Conservation (phyloP, 164 flowering plant genomes). For the Chimonanthus praecox region DNA sequence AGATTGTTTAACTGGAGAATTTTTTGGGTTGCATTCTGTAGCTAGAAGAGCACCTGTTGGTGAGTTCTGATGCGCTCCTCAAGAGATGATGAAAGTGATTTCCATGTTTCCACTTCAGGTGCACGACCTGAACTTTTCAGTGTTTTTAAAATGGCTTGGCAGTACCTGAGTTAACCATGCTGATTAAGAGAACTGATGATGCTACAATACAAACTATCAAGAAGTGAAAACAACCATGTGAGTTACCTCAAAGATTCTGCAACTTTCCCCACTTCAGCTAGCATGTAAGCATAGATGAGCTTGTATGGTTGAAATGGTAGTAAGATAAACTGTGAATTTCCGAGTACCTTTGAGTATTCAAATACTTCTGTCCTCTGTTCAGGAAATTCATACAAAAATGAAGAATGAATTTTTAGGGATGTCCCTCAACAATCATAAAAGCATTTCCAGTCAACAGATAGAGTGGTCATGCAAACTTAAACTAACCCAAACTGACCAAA, state of each 20-base stretch:
- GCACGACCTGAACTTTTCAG: constrained; percentile 73
- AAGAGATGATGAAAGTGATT: constrained; percentile 57
- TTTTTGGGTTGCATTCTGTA: background rate
- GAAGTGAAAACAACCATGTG: background rate
- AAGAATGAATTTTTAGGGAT: background rate
- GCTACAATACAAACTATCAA: background rate
- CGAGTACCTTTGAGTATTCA: constrained; percentile 90
- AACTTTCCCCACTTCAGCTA: constrained; percentile 92
- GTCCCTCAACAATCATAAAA: background rate
- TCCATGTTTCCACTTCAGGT: constrained; percentile 81
- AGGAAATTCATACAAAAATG: background rate
- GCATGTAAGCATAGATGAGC: constrained; percentile 89
- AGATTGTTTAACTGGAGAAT: background rate
- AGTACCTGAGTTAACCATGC: constrained; percentile 52
- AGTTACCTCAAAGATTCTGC: constrained; percentile 84
- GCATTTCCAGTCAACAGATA: background rate
- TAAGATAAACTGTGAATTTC: constrained; percentile 87
- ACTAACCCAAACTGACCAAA: too few relatives aligned
- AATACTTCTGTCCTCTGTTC: constrained; percentile 93
- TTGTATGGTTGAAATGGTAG: constrained; percentile 97
- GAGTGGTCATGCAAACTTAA: too few relatives aligned
- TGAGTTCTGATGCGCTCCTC: constrained; percentile 84
- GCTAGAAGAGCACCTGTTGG: constrained; percentile 61
- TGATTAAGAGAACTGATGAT: background rate
- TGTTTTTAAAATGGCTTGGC: constrained; percentile 70